Base-by-base conservation (phyloP, 805 yeast species). In the Kodamaea leandrae region DNA sequence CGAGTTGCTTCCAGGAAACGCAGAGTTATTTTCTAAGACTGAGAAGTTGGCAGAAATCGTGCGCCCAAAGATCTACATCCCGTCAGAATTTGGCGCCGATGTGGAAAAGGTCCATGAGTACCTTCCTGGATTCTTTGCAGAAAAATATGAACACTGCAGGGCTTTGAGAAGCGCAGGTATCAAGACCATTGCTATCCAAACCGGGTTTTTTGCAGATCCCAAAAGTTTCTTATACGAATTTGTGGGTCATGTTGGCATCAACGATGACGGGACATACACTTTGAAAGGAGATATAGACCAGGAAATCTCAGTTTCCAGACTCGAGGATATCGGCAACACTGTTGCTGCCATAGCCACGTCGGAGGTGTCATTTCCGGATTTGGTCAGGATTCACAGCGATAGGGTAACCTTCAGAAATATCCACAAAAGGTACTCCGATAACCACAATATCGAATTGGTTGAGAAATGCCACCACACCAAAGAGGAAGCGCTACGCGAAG, bases 71-170 rank as follows among this genome's bases (percentile, higher is more conserved):
- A 51, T 77, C 27, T 80, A 68, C 60, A 71, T 78, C 47, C 83
- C 83, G 21, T 72, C 82, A 2, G 83, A 78, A 51, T 81, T 75
- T 49, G 88, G 86, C 24, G 50, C 65, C 16, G 78, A 77, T 41
- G 36, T 68, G n/a, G 54, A 48, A 3, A 60, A 53, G 6, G 54
- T 55, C 16, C 49, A 50, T 3, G 43, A 48, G 16, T 26, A 39
- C 15, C 54, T 66, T 14, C 72, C 77, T 4, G 64, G 62, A 0
- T 59, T 74, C 39, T 50, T 59, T 20, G 50, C 33, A 2, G 9
- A 39, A 13, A 76, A 76, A 52, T 32, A 53, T 1, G 50, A 41
- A 1, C 77, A 75, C 49, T 53, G 70, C 4, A 49, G 52, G 2
- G 58, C 53, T 10, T 66, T 74, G 16, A 64, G 80, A 48, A 58